A percentile compares a stretch with the other conserved stretches of the same genome.
These are phyloP conservation scores for Rhizophora mangle DNA, from an alignment of 345 rosid genomes.

Conservation along the genomic window DNA sequence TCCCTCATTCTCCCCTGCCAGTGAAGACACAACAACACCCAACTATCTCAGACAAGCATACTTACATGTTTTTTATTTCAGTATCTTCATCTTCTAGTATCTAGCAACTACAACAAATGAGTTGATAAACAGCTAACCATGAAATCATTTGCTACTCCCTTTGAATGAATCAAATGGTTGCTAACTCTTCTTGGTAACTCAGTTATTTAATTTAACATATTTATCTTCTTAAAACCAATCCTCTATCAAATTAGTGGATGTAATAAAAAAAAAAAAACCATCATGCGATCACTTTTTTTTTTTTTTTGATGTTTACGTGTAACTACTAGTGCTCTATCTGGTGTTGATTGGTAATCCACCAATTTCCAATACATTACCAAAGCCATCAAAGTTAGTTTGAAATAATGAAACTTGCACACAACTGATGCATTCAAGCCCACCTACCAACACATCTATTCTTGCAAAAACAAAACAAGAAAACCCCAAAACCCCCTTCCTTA, in stretches of 20 bases:
- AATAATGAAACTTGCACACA: background rate
- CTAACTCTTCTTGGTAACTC: background rate
- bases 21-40: background rate
- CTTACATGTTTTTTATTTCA: too few species aligned
- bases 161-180: background rate
- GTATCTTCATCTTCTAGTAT: too few species aligned
- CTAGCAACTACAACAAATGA: background rate
- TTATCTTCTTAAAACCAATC: background rate
- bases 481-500: background rate
- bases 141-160: too few species aligned
- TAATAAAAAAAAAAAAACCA: background rate
- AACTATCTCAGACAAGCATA: background rate
- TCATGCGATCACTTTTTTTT: background rate
- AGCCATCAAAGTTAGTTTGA: background rate
- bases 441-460: background rate
- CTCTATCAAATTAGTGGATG: background rate
- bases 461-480: background rate
- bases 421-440: background rate
- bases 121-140: background rate
- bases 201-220: background rate
- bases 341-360: background rate
- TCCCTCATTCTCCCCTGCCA: constrained; percentile 42
- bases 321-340: background rate
- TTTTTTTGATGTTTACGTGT: too few species aligned
- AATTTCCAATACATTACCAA: background rate